These are phyloP conservation scores for Cladosporium sphaerospermum DNA, from an alignment of 2,329 filamentous ascomycete species.

Conservation along the genomic window DNA sequence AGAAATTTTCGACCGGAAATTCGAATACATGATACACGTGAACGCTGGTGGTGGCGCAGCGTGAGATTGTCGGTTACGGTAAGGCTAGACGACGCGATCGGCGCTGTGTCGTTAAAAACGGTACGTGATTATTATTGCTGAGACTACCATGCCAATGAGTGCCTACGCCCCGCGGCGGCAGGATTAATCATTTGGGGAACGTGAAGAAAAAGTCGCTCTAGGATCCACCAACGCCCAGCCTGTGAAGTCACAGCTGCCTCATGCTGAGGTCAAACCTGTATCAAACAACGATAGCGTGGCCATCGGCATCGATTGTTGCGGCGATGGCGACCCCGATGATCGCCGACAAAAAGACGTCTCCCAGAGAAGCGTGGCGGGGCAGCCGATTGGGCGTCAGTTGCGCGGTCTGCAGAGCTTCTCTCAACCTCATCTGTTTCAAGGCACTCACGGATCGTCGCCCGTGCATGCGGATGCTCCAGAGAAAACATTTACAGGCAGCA, in stretches of 20 bases:
- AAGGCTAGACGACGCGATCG: too few relatives aligned
- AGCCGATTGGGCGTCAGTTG: background rate
- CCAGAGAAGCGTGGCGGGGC: background rate
- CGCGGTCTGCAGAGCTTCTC: background rate
- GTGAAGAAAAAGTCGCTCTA: too few relatives aligned
- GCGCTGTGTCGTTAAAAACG: too few relatives aligned
- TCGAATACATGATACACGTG: too few relatives aligned
- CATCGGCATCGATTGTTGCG: background rate
- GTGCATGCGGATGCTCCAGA: background rate
- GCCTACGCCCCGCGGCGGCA: too few relatives aligned
- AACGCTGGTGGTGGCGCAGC: too few relatives aligned
- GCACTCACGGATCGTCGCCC: background rate
- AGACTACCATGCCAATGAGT: too few relatives aligned
- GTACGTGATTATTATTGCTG: too few relatives aligned
- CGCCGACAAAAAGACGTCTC: background rate
- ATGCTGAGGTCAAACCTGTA: background rate
- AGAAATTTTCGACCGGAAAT: too few relatives aligned
- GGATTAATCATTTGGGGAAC: too few relatives aligned
- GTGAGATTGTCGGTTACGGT: too few relatives aligned
- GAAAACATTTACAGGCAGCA: background rate
- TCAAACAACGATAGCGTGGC: background rate
- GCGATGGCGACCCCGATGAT: background rate
- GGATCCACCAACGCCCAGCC: background rate
- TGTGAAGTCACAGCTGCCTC: conserved; percentile 10
- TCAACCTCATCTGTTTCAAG: conserved; percentile 1